Evolutionary conservation across 768 basidiomycete genomes (phyloP).

Genomic region (Dacryopinax primogenitus): DNA sequence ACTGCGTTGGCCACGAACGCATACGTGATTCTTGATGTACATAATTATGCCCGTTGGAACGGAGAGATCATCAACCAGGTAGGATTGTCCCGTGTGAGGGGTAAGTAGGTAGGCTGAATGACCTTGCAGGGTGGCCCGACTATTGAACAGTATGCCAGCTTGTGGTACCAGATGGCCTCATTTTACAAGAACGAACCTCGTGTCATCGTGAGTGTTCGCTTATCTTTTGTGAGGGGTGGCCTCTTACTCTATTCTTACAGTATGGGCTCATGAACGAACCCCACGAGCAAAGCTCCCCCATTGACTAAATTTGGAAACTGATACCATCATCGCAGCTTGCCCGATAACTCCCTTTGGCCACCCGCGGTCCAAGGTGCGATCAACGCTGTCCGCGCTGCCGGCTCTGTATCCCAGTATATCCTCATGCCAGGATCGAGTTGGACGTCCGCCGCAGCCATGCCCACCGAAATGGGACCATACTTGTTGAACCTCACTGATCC

Average conservation of each 20-base stretch:
- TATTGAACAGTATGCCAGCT: conserved; percentile 31
- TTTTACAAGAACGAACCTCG: conserved; percentile 29
- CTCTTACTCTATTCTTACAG: neutral
- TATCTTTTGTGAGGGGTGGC: neutral
- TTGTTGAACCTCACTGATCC: conserved; percentile 35
- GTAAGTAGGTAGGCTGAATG: conserved; percentile 24
- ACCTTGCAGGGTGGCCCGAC: conserved; percentile 35
- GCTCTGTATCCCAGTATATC: conserved; percentile 40
- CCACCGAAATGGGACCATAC: conserved; percentile 30
- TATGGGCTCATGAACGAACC: conserved; percentile 49
- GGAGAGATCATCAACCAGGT: conserved; percentile 24
- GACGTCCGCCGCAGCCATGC: conserved; percentile 31
- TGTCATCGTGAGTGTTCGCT: conserved; percentile 31
- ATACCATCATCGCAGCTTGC: conserved; percentile 28
- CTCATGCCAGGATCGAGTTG: conserved; percentile 35
- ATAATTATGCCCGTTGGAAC: conserved; percentile 51
- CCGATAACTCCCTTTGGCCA: conserved; percentile 26
- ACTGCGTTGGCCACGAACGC: conserved; percentile 33
- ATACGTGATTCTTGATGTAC: conserved; percentile 43
- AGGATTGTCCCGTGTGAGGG: neutral
- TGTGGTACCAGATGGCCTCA: conserved; percentile 33
- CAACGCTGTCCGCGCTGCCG: conserved; percentile 48
- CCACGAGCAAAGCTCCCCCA: conserved; percentile 19
- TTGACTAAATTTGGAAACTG: neutral
- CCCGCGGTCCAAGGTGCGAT: conserved; percentile 48